phyloP scores from a whole-genome alignment of 164 flowering plant genomes.

The Amborella trichopoda region DNA sequence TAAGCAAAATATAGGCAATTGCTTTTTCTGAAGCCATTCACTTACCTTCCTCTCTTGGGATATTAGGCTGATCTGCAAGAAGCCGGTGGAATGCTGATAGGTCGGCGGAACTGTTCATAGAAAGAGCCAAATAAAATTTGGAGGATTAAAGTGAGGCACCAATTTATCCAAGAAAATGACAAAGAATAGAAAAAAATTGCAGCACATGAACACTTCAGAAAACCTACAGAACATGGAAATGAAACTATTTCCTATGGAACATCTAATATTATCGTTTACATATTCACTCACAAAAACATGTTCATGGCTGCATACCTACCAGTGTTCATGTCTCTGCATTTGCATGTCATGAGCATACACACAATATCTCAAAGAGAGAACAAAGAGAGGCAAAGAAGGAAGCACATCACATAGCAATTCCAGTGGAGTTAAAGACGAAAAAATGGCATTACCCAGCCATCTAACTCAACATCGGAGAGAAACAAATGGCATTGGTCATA shows the following conservation, averaged over 20 bases:
- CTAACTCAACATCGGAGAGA: too few relatives aligned
- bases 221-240: background rate
- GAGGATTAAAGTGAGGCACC: background rate
- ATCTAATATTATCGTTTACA: background rate
- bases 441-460: too few relatives aligned
- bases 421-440: too few relatives aligned
- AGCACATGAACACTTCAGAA: background rate
- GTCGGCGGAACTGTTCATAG: constrained; percentile 41
- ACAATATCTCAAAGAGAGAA: too few relatives aligned
- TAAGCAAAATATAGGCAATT: too few relatives aligned
- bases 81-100: constrained; percentile 50
- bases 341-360: too few relatives aligned
- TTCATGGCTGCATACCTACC: too few relatives aligned
- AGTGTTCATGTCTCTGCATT: too few relatives aligned
- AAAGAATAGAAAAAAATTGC: background rate
- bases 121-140: background rate
- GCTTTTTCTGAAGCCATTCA: too few relatives aligned
- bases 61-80: constrained; percentile 85
- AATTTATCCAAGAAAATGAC: background rate
- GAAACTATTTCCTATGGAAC: background rate
- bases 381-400: too few relatives aligned
- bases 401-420: too few relatives aligned
- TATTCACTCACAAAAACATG: background rate
- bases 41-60: constrained; percentile 73
- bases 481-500: too few relatives aligned